Base-by-base conservation (phyloP, 768 basidiomycete genomes). In the Psilocybe cubensis region DNA sequence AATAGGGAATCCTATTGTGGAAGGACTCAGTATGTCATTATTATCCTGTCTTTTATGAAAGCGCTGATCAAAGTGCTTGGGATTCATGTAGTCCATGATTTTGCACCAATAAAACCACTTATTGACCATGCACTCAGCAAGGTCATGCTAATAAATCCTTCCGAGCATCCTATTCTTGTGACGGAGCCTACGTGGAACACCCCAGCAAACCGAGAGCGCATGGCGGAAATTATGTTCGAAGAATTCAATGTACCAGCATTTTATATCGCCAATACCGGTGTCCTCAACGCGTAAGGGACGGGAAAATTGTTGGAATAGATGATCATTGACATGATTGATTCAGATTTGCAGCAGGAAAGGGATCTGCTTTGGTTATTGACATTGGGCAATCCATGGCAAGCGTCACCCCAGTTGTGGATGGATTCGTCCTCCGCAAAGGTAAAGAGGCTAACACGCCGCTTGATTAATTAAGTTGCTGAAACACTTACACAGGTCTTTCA, bases 171-270 rank as follows among this genome's bases (percentile, higher is more conserved):
- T 1, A 74, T 98, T 41, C 83, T 99, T 40, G 84, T 95, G 7
- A 98, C 97, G 0, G 97, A 99, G 70, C 91, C 95, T 6, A 88
- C 95, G 3, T 99, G 97, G 97, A 98, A 98, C 70, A 92, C 94
- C 0, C 79, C 87, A 20, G 87, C 87, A n/a, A 94, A 97, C 68
- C 79, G 96, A 58, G 94, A 98, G 76, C 83, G 89, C 53, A 92
- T 98, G 89, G 92, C 94, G 10, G 94, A 98, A 75, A 91, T 97
- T 45, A 92, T 97, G 87, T 98, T 98, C 66, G 97, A 99, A 73
- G 90, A 96, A 64, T 96, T 97, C 65, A 79, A 92, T 45, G 90
- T 89, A 6, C 96, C 97, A 8, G 97, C 96, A 2, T 95, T 96
- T 75, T 99, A 98, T 70, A 91, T 96, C 35, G 94, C 96, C 14